Percentiles rank a stretch among this genome's conserved stretches.
phyloP scores from a whole-genome alignment of 805 yeast genomes.

The Cyberlindnera maclurae region DNA sequence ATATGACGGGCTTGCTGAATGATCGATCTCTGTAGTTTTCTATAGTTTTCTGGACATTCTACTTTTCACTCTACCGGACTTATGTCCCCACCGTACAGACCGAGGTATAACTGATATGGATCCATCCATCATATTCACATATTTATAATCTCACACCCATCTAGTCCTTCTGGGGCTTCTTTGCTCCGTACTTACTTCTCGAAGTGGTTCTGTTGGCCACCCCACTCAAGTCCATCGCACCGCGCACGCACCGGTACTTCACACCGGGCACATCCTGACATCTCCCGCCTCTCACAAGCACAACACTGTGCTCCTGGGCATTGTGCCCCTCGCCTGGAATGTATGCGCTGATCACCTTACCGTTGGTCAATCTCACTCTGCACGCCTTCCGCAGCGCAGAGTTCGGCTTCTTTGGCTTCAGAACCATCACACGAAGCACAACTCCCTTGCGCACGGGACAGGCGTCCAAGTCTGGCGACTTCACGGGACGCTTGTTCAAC shows the following conservation, averaged over 20 bases:
- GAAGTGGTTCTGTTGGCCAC: slow-evolving; percentile 89
- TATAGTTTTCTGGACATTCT: too few species aligned
- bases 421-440: slow-evolving; percentile 85
- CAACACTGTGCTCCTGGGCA: slow-evolving; percentile 96
- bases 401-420: slow-evolving; percentile 97
- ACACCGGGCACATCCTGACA: slow-evolving; percentile 98
- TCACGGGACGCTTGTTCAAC: slow-evolving; percentile 37
- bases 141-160: neutral
- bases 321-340: slow-evolving; percentile 99
- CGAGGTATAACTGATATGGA: too few species aligned
- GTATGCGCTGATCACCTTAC: slow-evolving; percentile 82
- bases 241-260: slow-evolving; percentile 88
- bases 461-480: slow-evolving; percentile 76
- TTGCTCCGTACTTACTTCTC: slow-evolving; percentile 90
- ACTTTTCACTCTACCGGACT: too few species aligned
- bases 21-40: too few species aligned
- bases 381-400: slow-evolving; percentile 97
- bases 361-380: slow-evolving; percentile 87
- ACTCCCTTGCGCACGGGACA: slow-evolving; percentile 92
- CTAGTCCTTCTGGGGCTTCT: slow-evolving; percentile 52
- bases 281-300: slow-evolving; percentile 95
- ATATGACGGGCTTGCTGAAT: too few species aligned
- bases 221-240: slow-evolving; percentile 87
- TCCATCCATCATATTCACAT: too few species aligned
- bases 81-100: too few species aligned